phyloP scores from a whole-genome alignment of 352 stramenopile species.

The Globisporangium recalcitrans region DNA sequence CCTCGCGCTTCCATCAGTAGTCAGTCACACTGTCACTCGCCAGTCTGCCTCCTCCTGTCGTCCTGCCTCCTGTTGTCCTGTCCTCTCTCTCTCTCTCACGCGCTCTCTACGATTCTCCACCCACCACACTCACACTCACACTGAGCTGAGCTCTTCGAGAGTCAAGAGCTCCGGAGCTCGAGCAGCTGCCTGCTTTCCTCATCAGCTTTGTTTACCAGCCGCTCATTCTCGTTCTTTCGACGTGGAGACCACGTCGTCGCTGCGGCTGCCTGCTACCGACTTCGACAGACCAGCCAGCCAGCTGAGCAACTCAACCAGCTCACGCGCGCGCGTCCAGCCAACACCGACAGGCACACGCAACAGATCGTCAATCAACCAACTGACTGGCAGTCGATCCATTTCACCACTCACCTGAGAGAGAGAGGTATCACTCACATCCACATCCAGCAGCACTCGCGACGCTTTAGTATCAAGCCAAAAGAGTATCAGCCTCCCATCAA shows the following conservation, averaged over 20 bases:
- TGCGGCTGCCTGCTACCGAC: neutral
- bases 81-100: neutral
- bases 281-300: neutral
- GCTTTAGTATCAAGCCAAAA: neutral
- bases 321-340: neutral
- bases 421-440: too few species aligned
- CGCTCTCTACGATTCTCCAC: neutral
- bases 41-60: too few species aligned
- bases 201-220: neutral
- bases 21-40: neutral
- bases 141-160: neutral
- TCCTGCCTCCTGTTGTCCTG: too few species aligned
- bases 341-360: neutral
- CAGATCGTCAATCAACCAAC: neutral
- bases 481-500: neutral
- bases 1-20: neutral
- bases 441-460: neutral
- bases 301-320: neutral
- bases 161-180: neutral
- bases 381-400: neutral
- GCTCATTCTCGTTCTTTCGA: neutral
- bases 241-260: neutral
- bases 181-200: neutral
- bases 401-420: neutral
- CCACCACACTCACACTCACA: too few species aligned